Conservation (phyloP, 805 yeast species). For the Spencermartinsiella europaea region DNA sequence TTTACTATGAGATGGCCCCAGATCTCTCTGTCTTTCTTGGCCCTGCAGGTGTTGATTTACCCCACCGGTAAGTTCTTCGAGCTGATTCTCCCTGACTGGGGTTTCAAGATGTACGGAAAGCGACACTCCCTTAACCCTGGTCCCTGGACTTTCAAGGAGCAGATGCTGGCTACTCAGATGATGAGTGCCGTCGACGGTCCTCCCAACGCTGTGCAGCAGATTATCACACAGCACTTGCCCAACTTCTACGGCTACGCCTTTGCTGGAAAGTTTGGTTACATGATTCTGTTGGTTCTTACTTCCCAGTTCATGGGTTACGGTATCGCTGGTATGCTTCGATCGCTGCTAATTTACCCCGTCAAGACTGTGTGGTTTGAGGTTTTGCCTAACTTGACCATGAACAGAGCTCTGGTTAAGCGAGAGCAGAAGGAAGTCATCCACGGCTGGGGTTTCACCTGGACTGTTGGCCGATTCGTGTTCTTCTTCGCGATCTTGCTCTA, state of each 20-base stretch:
- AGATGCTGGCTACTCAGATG: constrained; percentile 51
- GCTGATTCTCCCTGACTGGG: constrained; percentile 42
- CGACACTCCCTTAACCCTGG: constrained; percentile 51
- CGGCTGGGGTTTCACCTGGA: constrained; percentile 70
- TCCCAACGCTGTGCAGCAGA: constrained; percentile 15
- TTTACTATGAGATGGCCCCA: constrained; percentile 52
- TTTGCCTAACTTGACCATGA: constrained; percentile 46
- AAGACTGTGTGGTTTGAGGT: constrained; percentile 47
- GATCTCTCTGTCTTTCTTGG: constrained; percentile 43
- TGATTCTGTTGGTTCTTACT: constrained; percentile 46
- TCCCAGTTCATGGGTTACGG: constrained; percentile 52
- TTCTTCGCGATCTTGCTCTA: constrained; percentile 36
- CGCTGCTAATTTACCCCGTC: constrained; percentile 38
- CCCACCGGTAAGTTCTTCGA: constrained; percentile 43
- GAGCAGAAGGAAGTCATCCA: constrained; percentile 3
- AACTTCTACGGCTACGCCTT: constrained; percentile 26
- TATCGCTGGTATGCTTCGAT: constrained; percentile 51
- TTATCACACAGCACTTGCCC: constrained; percentile 23
- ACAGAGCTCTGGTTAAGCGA: constrained; percentile 36
- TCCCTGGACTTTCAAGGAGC: constrained; percentile 61
- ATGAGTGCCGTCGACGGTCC: constrained; percentile 27
- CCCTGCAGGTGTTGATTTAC: constrained; percentile 51
- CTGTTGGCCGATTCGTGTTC: constrained; percentile 43
- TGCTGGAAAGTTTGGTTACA: constrained; percentile 32
- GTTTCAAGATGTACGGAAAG: constrained; percentile 36